Percentiles rank a stretch among this genome's conserved stretches.
These are phyloP conservation scores for Citrus inodora DNA, from an alignment of 345 rosid species.

Conservation along the genomic window DNA sequence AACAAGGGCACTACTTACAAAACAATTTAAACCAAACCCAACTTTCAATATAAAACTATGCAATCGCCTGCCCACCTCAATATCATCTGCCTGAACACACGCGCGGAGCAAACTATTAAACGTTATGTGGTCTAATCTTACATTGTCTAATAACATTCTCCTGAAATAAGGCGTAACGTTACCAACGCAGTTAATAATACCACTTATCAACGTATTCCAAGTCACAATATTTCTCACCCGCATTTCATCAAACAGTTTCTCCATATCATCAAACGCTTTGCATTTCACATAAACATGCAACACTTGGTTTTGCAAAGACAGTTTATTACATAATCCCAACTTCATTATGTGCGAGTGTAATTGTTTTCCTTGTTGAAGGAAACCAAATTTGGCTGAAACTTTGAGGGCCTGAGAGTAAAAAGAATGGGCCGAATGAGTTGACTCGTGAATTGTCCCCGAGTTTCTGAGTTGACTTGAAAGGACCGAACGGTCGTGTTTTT, in stretches of 20 bases:
- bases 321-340: constrained; percentile 30
- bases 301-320: constrained; percentile 49
- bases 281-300: constrained; percentile 44
- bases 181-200: constrained; percentile 19
- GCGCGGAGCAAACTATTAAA: constrained; percentile 49
- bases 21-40: constrained; percentile 40
- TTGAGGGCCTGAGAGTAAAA: constrained; percentile 32
- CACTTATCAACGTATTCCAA: constrained; percentile 64
- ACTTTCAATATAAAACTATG: constrained; percentile 52
- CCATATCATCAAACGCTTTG: constrained; percentile 23
- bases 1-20: constrained; percentile 45
- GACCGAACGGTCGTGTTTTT: background rate
- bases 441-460: background rate
- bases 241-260: constrained; percentile 68
- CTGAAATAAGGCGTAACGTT: constrained; percentile 26
- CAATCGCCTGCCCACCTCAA: constrained; percentile 42
- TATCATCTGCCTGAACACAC: constrained; percentile 33
- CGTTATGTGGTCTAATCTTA: constrained; percentile 47
- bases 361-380: constrained; percentile 32
- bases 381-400: constrained; percentile 29
- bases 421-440: constrained; percentile 1
- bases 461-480: background rate
- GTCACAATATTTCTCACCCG: constrained; percentile 48
- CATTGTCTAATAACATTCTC: constrained; percentile 38
- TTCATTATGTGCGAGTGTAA: constrained; percentile 39